Base-by-base conservation (phyloP, 768 basidiomycete genomes). In the Pleurotus citrinopileatus region DNA sequence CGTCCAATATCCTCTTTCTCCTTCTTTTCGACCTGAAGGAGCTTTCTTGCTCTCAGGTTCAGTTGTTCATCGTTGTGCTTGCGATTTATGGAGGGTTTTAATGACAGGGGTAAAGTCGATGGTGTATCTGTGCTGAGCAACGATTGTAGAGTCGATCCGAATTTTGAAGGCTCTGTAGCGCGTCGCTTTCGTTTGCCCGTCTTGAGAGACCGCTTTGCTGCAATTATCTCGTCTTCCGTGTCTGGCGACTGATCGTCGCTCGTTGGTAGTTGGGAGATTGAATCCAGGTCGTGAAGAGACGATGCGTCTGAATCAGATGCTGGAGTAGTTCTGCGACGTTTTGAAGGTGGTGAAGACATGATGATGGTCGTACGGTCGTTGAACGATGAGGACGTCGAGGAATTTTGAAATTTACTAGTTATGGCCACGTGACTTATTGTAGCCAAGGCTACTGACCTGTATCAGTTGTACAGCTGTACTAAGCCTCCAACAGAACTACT, bases 181-280 rank as follows among this genome's bases (percentile, higher is more conserved):
- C 91, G 76, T 27, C 87, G 79, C 76, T 92, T 94, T 61, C 91
- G 81, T 68, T 94, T 94, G 50, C 81, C 70, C 0, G 91, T 94
- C 67, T 91, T 86, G 54, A 79, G 83, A 13, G 91, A 92, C 67
- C 91, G 92, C 60, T 82, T 79, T 48, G 79, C 65, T 2, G 70
- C 71, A 13, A 75, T 76, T 45, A 89, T 82, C 63, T 90, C 86
- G 59, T 87, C 85, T 7, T 82, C 84, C 17, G 83, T 85, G 60
- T 84, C 77, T 17, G 66, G 65, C 17, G 70, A 72, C 43, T 65
- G 61, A 57, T 59, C 62, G 7, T 65, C 61, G 54, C 55, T 60
- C 28, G 57, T 64, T 63, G 63, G 15, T 66, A 69, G 10, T 47
- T 52, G 19, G 38, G 7, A 40, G 61, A 23, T 52, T 40, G 15